These are phyloP conservation scores for Trichophaea hybrida DNA, from an alignment of 2,329 filamentous ascomycete species.

Conservation along the genomic window DNA sequence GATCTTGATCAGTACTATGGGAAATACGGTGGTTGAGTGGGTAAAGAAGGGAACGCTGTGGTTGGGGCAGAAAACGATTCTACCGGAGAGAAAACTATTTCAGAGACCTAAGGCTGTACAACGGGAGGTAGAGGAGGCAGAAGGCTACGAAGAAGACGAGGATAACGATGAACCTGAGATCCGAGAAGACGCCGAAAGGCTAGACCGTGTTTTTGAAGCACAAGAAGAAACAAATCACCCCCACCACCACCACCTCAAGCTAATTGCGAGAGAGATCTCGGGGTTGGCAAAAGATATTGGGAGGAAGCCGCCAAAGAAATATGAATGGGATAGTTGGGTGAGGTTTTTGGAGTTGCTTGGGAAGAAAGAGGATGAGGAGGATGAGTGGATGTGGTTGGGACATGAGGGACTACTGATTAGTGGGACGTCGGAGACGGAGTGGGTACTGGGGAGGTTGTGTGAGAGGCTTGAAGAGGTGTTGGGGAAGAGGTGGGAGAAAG, in stretches of 20 bases:
- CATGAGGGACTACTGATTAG: conserved; percentile 53
- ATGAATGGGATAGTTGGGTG: conserved; percentile 74
- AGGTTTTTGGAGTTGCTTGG: conserved; percentile 63
- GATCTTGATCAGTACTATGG: conserved; percentile 68
- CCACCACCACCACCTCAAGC: conserved; percentile 44
- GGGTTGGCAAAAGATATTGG: conserved; percentile 50
- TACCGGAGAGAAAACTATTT: conserved; percentile 39
- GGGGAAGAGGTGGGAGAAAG: conserved; percentile 12
- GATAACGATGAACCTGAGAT: conserved; percentile 30
- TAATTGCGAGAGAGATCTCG: conserved; percentile 56
- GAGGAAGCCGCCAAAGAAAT: conserved; percentile 45
- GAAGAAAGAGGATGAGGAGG: conserved; percentile 37
- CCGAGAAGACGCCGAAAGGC: conserved; percentile 36
- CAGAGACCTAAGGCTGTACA: conserved; percentile 23
- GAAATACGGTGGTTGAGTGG: conserved; percentile 59
- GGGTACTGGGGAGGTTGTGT: conserved; percentile 50
- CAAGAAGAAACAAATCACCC: neutral
- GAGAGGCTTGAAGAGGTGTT: conserved; percentile 44
- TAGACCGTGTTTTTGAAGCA: neutral
- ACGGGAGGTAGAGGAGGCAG: conserved; percentile 12
- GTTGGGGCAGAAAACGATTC: conserved; percentile 50
- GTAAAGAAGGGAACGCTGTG: conserved; percentile 49
- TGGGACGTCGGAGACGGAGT: conserved; percentile 48
- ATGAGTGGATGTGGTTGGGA: conserved; percentile 61
- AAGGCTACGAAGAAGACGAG: conserved; percentile 29